Evolutionary conservation across 2,329 filamentous ascomycete species (phyloP), one percentile per base, ranked within the genome.

Genomic region (Leptographium radiaticola): DNA sequence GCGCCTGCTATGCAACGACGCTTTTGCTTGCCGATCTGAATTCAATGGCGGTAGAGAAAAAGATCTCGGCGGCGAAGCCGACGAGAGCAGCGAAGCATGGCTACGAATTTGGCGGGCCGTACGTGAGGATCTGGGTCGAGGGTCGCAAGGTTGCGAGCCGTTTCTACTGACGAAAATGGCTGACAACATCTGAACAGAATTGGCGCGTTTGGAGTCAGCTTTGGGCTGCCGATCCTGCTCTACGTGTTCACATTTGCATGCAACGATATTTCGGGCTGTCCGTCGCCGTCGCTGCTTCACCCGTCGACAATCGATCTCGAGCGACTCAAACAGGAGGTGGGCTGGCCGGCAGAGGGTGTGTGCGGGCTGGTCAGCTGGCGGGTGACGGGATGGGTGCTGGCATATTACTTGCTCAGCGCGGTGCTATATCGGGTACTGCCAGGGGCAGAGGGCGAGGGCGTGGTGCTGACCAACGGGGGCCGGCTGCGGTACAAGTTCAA

Each of bases 211-310:
- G 77, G 71, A 57, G 87, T 97, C 63, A 86, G 86, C 9, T 84
- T 94, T 62, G 83, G 84, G 54, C 80, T 96, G 1, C 91, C 91
- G 0, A 57, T 89, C 44, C 76, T 90, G 59, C 79, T 89, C 61
- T 95, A 93, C 70, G 66, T 83, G 62, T 84, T 91, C 65, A 77
- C 83, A 48, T 95, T 96, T 65, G 74, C 85, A 62, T 96, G 91
- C 77, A 97, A 96, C 71, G 90, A 97, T 67, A 74, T 94, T 59
- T 85, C 88, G 10, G 91, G 93, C 55, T 97, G 93, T 65, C 93
- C 91, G 48, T 84, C 87, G 3, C 89, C 90, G 4, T 89, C 87
- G 5, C 75, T 91, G 10, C 76, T 95, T 40, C 75, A 77, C 60
- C 89, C 87, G 36, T 82, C 77, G 54, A 85, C 79, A 10, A 71